Percentiles rank a stretch among this genome's conserved stretches.
Evolutionary conservation across 176 grass and related monocot species (phyloP).

Genomic region (Avena eriantha): DNA sequence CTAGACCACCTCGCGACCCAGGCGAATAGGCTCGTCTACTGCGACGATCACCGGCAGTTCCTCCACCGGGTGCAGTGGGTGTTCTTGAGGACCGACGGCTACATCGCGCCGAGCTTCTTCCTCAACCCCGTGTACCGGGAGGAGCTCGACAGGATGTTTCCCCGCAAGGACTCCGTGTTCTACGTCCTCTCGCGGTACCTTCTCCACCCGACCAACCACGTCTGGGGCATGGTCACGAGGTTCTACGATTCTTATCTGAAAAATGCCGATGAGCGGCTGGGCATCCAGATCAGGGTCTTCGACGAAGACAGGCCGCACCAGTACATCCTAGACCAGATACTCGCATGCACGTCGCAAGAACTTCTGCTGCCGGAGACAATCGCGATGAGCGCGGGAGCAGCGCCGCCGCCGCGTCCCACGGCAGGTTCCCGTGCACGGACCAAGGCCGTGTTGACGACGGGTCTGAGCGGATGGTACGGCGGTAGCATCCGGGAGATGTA

Average conservation of each 20-base stretch:
- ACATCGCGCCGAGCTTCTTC: conserved; percentile 61
- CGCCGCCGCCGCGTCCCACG: neutral
- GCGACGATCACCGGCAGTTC: conserved; percentile 59
- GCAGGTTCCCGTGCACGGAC: neutral
- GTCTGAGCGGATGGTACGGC: conserved; percentile 40
- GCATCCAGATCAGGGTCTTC: conserved; percentile 60
- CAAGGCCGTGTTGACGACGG: conserved; percentile 44
- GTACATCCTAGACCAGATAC: conserved; percentile 44
- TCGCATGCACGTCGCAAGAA: conserved; percentile 26
- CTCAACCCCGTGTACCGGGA: conserved; percentile 46
- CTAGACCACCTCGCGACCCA: conserved; percentile 39
- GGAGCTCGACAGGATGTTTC: conserved; percentile 58
- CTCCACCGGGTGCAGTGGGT: conserved; percentile 57
- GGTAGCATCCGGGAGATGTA: conserved; percentile 47
- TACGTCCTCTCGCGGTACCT: conserved; percentile 62
- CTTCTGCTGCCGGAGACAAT: conserved; percentile 38
- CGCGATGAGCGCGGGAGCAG: neutral
- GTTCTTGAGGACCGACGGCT: conserved; percentile 59
- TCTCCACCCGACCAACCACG: conserved; percentile 62
- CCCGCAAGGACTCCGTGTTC: conserved; percentile 56
- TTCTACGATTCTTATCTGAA: conserved; percentile 56
- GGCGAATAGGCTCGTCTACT: conserved; percentile 48
- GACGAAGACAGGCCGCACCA: neutral
- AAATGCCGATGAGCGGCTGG: conserved; percentile 36
- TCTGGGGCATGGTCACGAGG: conserved; percentile 68